These are phyloP conservation scores for Capsicum pubescens DNA, from an alignment of 257 asterid species.

Conservation along the genomic window DNA sequence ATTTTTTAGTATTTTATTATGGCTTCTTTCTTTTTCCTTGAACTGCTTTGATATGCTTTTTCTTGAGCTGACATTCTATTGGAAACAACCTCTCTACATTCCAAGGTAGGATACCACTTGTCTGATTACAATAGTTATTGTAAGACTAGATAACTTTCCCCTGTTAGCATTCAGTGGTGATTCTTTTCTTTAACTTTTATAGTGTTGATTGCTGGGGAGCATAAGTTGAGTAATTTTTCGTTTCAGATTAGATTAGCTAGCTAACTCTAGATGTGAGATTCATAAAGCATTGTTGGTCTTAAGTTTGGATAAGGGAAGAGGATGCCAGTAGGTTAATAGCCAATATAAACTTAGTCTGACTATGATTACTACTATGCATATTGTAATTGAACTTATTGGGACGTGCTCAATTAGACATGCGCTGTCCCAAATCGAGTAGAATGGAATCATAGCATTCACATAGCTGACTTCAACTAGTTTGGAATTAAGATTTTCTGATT, in stretches of 20 bases:
- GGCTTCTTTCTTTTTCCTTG: too few relatives aligned
- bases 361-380: not conserved
- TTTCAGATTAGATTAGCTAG: constrained; percentile 2
- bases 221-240: not conserved
- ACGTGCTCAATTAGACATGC: not conserved
- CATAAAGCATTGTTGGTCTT: not conserved
- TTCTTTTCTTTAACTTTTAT: not conserved
- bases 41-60: too few relatives aligned
- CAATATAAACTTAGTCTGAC: not conserved
- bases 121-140: not conserved
- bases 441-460: not conserved
- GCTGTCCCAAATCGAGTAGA: not conserved
- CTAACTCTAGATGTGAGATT: not conserved
- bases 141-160: not conserved
- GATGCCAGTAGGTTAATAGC: not conserved
- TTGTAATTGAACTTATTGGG: not conserved
- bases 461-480: not conserved
- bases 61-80: too few relatives aligned
- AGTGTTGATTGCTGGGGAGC: not conserved
- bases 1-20: too few relatives aligned
- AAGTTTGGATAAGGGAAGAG: not conserved
- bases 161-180: not conserved
- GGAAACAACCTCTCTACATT: too few relatives aligned
- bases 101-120: too few relatives aligned
- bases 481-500: not conserved